A percentile compares a stretch with the other conserved stretches of the same genome.
These are phyloP conservation scores for Fusarium buharicum DNA, from an alignment of 2,329 filamentous ascomycete genomes.

Conservation along the genomic window DNA sequence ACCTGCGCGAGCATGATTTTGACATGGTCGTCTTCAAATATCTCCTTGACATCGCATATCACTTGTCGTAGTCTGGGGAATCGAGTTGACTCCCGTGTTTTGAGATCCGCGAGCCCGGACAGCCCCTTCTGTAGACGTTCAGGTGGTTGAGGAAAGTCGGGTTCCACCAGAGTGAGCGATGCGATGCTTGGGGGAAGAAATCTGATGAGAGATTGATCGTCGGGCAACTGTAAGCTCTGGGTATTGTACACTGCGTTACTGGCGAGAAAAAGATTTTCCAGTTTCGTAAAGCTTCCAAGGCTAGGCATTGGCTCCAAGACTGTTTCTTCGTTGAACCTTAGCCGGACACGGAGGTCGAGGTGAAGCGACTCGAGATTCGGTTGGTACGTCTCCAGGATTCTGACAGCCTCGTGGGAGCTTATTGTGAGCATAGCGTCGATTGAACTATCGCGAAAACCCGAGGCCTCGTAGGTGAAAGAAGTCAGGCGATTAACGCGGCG, in stretches of 20 bases:
- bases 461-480: slow-evolving; percentile 25
- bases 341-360: slow-evolving; percentile 18
- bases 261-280: slow-evolving; percentile 22
- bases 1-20: neutral
- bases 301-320: slow-evolving; percentile 2
- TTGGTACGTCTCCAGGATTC: slow-evolving; percentile 8
- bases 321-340: neutral
- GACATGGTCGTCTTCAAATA: neutral
- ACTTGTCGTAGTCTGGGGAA: slow-evolving; percentile 13
- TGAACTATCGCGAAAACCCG: neutral
- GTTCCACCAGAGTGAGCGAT: slow-evolving; percentile 14
- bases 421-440: slow-evolving; percentile 10
- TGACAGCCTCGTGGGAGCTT: slow-evolving; percentile 9
- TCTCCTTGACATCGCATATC: neutral
- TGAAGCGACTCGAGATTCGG: slow-evolving; percentile 18
- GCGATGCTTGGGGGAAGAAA: slow-evolving; percentile 10
- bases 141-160: neutral
- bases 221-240: neutral
- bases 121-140: slow-evolving; percentile 5
- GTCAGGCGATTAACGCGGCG: slow-evolving; percentile 6
- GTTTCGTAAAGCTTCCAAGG: slow-evolving; percentile 13
- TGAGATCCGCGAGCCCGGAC: slow-evolving; percentile 3
- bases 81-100: neutral
- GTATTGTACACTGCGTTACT: slow-evolving; percentile 8
- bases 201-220: slow-evolving; percentile 8